A percentile compares a stretch with the other conserved stretches of the same genome.
Conservation (phyloP, 331 rosid genomes). For the Erythrophleum ivorense region DNA sequence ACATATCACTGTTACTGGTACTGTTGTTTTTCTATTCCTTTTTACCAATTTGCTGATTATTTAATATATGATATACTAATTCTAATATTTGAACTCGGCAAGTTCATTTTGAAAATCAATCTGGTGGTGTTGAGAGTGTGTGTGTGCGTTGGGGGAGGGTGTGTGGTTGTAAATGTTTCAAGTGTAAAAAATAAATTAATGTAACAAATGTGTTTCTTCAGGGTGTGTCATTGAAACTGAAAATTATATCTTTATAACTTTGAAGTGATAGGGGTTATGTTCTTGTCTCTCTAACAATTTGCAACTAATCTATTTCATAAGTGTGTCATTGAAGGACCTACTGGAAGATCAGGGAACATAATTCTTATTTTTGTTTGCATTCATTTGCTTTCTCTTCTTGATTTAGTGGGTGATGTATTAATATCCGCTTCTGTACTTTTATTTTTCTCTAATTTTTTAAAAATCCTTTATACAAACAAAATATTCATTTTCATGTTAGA, state of each 20-base stretch:
- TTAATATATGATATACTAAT: too few relatives aligned
- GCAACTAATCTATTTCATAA: background rate
- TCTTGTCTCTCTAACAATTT: background rate
- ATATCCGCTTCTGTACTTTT: background rate
- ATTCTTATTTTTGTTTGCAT: background rate
- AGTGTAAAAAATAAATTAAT: too few relatives aligned
- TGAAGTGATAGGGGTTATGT: background rate
- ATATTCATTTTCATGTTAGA: background rate
- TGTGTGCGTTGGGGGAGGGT: too few relatives aligned
- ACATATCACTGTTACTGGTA: too few relatives aligned
- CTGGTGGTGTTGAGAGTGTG: too few relatives aligned
- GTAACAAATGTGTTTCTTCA: background rate
- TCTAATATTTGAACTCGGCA: too few relatives aligned
- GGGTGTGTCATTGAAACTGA: background rate
- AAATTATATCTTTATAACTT: background rate
- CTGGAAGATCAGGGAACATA: background rate
- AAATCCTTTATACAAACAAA: background rate
- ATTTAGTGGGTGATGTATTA: background rate
- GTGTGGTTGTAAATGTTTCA: too few relatives aligned
- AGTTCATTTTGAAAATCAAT: too few relatives aligned
- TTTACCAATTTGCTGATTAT: too few relatives aligned
- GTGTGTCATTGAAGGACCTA: background rate
- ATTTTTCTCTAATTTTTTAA: background rate
- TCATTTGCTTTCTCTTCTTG: background rate
- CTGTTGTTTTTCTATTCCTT: too few relatives aligned